Percentiles rank a stretch among this genome's conserved stretches.
phyloP scores from a whole-genome alignment of 257 asterid genomes.

The Paulownia fortunei region DNA sequence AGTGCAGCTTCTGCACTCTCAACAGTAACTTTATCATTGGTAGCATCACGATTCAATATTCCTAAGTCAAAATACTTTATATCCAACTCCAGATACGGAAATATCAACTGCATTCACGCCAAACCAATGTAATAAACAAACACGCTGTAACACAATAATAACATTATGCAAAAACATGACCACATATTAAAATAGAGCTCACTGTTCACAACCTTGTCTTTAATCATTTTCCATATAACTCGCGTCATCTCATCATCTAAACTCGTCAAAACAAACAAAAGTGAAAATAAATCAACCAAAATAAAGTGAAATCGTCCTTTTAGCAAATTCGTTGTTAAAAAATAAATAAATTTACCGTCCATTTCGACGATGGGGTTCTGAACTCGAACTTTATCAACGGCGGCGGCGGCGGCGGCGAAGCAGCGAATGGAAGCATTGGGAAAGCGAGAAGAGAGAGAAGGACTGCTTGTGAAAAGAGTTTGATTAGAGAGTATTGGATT shows the following conservation, averaged over 20 bases:
- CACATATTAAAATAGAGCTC: neutral
- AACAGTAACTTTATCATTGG: constrained; percentile 76
- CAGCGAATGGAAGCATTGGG: constrained; percentile 61
- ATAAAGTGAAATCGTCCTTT: neutral
- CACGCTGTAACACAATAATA: neutral
- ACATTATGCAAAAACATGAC: neutral
- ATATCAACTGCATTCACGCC: constrained; percentile 64
- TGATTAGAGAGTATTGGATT: constrained; percentile 29
- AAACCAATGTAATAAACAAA: constrained; percentile 2
- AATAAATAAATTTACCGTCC: constrained; percentile 63
- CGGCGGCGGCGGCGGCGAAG: constrained; percentile 52
- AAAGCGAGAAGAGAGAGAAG: constrained; percentile 40
- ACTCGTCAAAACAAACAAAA: neutral
- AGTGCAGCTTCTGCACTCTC: constrained; percentile 98
- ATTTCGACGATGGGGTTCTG: constrained; percentile 91
- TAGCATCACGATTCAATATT: constrained; percentile 84
- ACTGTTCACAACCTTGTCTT: constrained; percentile 71
- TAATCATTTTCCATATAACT: constrained; percentile 83
- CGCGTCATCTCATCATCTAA: constrained; percentile 97
- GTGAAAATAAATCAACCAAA: neutral
- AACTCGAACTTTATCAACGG: constrained; percentile 64
- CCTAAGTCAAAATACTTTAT: constrained; percentile 88
- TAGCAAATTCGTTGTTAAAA: neutral
- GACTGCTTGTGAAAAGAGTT: constrained; percentile 32
- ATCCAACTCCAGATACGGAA: constrained; percentile 85